Conservation (phyloP, 305 asterid species). For the Stenogyne calaminthoides region DNA sequence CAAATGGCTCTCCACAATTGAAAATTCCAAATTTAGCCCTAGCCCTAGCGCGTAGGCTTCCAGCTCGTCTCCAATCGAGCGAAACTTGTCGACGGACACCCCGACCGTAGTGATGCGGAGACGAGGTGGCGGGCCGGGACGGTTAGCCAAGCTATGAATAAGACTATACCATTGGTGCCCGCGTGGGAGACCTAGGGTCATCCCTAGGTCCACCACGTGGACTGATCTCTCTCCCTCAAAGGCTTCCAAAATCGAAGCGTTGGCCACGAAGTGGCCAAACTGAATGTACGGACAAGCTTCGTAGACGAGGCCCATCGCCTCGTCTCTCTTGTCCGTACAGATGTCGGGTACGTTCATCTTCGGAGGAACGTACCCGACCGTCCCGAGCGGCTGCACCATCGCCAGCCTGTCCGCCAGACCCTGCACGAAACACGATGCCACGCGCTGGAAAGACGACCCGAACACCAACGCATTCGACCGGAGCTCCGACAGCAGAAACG, state of each 20-base stretch:
- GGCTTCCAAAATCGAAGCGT: slow-evolving; percentile 83
- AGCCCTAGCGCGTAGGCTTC: slow-evolving; percentile 45
- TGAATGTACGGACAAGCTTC: slow-evolving; percentile 73
- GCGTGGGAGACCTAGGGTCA: slow-evolving; percentile 71
- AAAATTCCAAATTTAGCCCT: slow-evolving; percentile 57
- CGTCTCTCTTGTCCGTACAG: slow-evolving; percentile 59
- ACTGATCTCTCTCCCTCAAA: slow-evolving; percentile 94
- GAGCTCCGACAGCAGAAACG: slow-evolving; percentile 61
- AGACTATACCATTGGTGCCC: slow-evolving; percentile 79
- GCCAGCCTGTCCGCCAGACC: slow-evolving; percentile 74
- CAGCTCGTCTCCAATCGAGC: slow-evolving; percentile 65
- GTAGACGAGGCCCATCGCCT: slow-evolving; percentile 65
- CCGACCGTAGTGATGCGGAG: slow-evolving; percentile 76
- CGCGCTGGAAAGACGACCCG: slow-evolving; percentile 91
- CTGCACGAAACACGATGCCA: slow-evolving; percentile 83
- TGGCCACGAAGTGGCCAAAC: slow-evolving; percentile 80
- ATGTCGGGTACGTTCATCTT: slow-evolving; percentile 45
- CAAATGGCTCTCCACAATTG: slow-evolving; percentile 59
- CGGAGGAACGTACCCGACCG: slow-evolving; percentile 55
- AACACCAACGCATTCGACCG: slow-evolving; percentile 70
- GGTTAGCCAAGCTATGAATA: slow-evolving; percentile 54
- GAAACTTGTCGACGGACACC: slow-evolving; percentile 40
- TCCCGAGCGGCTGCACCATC: slow-evolving; percentile 74
- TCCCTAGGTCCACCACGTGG: slow-evolving; percentile 87
- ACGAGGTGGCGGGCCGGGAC: slow-evolving; percentile 37